Evolutionary conservation across 2,329 filamentous ascomycete species (phyloP).

Genomic region (Amylocarpus encephaloides): DNA sequence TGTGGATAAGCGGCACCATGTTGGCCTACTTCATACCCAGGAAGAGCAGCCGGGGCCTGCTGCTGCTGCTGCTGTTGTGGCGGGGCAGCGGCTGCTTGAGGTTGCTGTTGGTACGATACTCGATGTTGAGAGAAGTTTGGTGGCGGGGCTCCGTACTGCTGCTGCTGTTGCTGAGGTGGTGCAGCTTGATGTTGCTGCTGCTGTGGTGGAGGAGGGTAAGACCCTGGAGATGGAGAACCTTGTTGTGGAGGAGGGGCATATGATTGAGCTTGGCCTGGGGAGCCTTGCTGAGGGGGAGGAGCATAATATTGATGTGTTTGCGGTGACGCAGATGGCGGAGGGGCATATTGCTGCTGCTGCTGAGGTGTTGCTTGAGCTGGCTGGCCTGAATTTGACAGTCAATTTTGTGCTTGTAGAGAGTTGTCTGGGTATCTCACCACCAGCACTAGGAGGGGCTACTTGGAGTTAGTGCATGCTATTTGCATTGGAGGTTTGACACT

Average conservation of each 20-base stretch:
- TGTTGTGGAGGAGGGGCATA: slow-evolving; percentile 29
- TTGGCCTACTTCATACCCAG: slow-evolving; percentile 15
- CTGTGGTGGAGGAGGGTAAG: slow-evolving; percentile 27
- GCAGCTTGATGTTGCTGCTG: slow-evolving; percentile 17
- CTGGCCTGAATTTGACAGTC: slow-evolving; percentile 12
- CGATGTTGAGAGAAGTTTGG: slow-evolving; percentile 30
- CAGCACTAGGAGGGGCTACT: slow-evolving; percentile 28
- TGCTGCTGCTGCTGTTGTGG: slow-evolving; percentile 11
- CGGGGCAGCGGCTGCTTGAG: background rate
- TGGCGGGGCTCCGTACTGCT: slow-evolving; percentile 17
- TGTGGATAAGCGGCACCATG: slow-evolving; percentile 19
- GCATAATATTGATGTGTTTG: slow-evolving; percentile 28
- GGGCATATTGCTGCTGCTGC: slow-evolving; percentile 27
- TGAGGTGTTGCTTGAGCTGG: slow-evolving; percentile 4
- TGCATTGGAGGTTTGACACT: slow-evolving; percentile 12
- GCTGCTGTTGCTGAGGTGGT: slow-evolving; percentile 18
- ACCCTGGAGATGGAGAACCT: slow-evolving; percentile 19
- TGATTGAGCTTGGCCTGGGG: slow-evolving; percentile 18
- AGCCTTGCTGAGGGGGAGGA: slow-evolving; percentile 29
- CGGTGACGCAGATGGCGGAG: slow-evolving; percentile 28
- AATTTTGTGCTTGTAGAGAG: slow-evolving; percentile 1
- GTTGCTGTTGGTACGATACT: slow-evolving; percentile 30
- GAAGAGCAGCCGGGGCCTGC: slow-evolving; percentile 9
- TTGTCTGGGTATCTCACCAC: slow-evolving; percentile 11
- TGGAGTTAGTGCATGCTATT: slow-evolving; percentile 14